Percentiles rank a stretch among this genome's conserved stretches.
Conservation (phyloP, 2,329 filamentous ascomycete species). For the Xylaria sp. region DNA sequence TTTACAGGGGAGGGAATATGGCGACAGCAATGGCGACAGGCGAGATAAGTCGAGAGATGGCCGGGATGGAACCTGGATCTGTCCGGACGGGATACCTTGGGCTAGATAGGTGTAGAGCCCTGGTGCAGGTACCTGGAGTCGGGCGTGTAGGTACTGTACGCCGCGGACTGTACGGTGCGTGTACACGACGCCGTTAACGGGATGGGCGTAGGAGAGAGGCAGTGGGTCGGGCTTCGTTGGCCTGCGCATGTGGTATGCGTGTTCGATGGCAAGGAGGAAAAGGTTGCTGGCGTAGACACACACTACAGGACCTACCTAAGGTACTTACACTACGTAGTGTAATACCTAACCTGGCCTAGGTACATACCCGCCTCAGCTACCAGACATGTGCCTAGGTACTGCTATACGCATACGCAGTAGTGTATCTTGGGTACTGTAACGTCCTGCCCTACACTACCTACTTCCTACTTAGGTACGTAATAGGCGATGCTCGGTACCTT, state of each 20-base stretch:
- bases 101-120: not conserved
- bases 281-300: conserved; percentile 22
- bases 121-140: no score
- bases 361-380: no score
- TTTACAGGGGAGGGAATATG: conserved; percentile 28
- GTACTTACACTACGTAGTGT: not conserved
- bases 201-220: not conserved
- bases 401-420: no score
- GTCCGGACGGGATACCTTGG: not conserved
- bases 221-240: conserved; percentile 30
- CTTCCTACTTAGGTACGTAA: no score
- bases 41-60: conserved; percentile 17
- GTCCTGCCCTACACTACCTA: not conserved
- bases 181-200: not conserved
- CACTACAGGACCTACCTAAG: not conserved
- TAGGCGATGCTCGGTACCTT: not conserved
- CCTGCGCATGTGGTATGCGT: conserved; percentile 30
- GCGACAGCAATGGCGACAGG: conserved; percentile 1
- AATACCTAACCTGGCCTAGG: no score
- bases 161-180: not conserved
- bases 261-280: conserved; percentile 21
- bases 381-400: no score
- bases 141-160: no score
- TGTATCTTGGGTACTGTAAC: no score
- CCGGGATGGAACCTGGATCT: conserved; percentile 17